phyloP scores from a whole-genome alignment of 495 filamentous ascomycete species.

The Pyrenula aspistea region DNA sequence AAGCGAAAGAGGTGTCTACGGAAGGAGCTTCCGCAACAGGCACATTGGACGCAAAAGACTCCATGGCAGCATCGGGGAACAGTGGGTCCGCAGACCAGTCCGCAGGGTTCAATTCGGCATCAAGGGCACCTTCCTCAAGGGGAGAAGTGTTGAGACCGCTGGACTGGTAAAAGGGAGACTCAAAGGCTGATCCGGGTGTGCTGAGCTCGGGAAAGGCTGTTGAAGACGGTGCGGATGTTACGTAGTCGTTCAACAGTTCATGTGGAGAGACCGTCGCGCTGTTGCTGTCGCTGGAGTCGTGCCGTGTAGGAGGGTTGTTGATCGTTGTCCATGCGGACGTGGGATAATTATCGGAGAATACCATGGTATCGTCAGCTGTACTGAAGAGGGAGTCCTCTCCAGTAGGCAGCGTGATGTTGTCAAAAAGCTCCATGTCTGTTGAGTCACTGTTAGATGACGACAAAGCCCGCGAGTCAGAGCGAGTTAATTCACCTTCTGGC shows the following conservation, averaged over 20 bases:
- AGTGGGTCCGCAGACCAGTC: constrained; percentile 29
- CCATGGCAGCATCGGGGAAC: constrained; percentile 24
- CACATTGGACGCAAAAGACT: constrained; percentile 19
- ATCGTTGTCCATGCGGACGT: constrained; percentile 14
- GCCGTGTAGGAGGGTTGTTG: constrained; percentile 18
- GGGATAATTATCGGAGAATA: constrained; percentile 12
- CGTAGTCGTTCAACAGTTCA: constrained; percentile 61
- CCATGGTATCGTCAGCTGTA: constrained; percentile 14
- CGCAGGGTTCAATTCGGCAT: constrained; percentile 17
- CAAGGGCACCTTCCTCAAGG: constrained; percentile 28
- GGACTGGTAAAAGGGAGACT: constrained; percentile 47
- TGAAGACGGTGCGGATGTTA: constrained; percentile 68
- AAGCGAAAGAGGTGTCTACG: constrained; percentile 7
- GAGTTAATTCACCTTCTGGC: constrained; percentile 14
- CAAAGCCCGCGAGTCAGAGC: not conserved
- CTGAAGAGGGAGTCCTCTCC: constrained; percentile 12
- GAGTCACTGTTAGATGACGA: constrained; percentile 1
- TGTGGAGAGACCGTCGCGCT: constrained; percentile 71
- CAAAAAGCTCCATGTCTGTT: constrained; percentile 17
- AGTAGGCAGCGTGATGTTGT: constrained; percentile 15
- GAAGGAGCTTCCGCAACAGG: constrained; percentile 27
- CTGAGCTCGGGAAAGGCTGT: constrained; percentile 74
- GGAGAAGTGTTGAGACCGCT: constrained; percentile 67
- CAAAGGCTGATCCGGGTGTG: constrained; percentile 65
- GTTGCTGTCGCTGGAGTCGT: constrained; percentile 15